phyloP scores from a whole-genome alignment of 2,329 filamentous ascomycete species.

The Cladophialophora immunda region DNA sequence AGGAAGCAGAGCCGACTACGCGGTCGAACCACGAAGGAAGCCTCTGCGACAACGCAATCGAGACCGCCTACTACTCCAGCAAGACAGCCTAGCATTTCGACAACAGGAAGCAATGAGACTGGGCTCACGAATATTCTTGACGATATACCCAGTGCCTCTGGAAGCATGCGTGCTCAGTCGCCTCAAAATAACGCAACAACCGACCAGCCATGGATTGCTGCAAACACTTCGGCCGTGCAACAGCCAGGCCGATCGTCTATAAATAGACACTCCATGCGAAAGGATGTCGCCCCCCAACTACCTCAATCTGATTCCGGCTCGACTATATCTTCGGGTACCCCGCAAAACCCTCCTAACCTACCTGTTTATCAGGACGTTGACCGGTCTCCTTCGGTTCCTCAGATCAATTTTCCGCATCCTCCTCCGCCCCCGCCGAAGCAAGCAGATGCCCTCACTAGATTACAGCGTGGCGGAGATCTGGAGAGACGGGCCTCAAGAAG shows the following conservation, averaged over 20 bases:
- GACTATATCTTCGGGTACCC: slow-evolving; percentile 74
- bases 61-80: slow-evolving; percentile 31
- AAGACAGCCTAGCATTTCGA: slow-evolving; percentile 58
- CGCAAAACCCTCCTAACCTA: slow-evolving; percentile 79
- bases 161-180: slow-evolving; percentile 28
- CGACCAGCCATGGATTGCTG: slow-evolving; percentile 15
- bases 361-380: slow-evolving; percentile 75
- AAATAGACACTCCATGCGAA: slow-evolving; percentile 31
- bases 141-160: slow-evolving; percentile 42
- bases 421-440: slow-evolving; percentile 82
- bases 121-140: slow-evolving; percentile 54
- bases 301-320: slow-evolving; percentile 52
- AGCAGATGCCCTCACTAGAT: slow-evolving; percentile 86
- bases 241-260: slow-evolving; percentile 14
- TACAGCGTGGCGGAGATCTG: slow-evolving; percentile 90
- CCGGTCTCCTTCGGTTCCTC: slow-evolving; percentile 38
- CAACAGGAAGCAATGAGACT: slow-evolving; percentile 54
- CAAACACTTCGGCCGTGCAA: slow-evolving; percentile 16
- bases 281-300: slow-evolving; percentile 30
- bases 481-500: slow-evolving; percentile 90
- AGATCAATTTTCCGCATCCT: slow-evolving; percentile 71
- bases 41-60: slow-evolving; percentile 49
- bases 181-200: slow-evolving; percentile 8
- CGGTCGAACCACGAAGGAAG: slow-evolving; percentile 60
- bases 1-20: slow-evolving; percentile 91